Base-by-base conservation (phyloP, 495 filamentous ascomycete species). In the Penicillium paradoxum region DNA sequence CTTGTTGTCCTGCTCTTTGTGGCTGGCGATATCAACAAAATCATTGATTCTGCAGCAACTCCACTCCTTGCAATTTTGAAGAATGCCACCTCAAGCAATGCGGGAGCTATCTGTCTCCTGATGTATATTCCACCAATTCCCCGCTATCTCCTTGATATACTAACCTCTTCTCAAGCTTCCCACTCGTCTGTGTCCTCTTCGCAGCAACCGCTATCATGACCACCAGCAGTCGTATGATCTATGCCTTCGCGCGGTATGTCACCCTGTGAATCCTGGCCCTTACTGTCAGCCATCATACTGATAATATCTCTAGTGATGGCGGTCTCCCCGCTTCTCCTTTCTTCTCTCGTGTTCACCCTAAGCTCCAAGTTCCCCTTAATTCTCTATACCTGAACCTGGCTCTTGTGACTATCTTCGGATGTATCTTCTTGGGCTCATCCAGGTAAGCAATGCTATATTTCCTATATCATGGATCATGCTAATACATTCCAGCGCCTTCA, bases 171-270 rank as follows among this genome's bases (percentile, higher is more conserved):
- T 17, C 4, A n/a, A 81, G 80, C 38, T 82, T 90, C 62, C 87
- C 88, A 0, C 73, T 90, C 17, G 65, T 85, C 14, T 90, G 86
- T 59, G 78, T 89, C 49, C 66, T 91, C 0, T 89, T 91, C 59
- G 85, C 85, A 6, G 77, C 80, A 2, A 86, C 77, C 2, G 82
- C 78, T 13, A 83, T 90, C 57, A 87, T 89, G 84, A 88, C 86
- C 3, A 90, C 88, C 9, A 83, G 80, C 45, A 86, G 79, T 53
- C 82, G 88, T 11, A 89, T 91, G 85, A 81, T 82, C 25, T 90
- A 85, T 53, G 86, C 87, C 2, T 91, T 91, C 56, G 82, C 82
- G 24, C 79, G 73, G 66, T 71, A 65, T 32, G 53, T 47, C 7
- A 22, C 2, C 8, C 1, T 32, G n/a, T n/a, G 41, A 10, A 22